Evolutionary conservation across 495 filamentous ascomycete species (phyloP).

Genomic region (Penicillium bialowiezense): DNA sequence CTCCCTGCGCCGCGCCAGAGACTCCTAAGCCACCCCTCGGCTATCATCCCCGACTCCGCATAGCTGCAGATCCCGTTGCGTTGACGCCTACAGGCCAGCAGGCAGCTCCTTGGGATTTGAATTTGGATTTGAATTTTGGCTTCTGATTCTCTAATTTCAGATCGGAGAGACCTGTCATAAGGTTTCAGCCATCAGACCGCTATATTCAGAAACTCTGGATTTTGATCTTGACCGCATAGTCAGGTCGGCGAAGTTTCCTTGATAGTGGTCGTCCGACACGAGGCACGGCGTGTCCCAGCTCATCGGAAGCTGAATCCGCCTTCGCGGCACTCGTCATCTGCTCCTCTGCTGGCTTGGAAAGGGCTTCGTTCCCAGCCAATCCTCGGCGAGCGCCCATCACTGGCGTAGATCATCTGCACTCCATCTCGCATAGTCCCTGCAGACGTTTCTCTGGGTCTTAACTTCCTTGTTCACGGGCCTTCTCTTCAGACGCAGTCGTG

Average conservation of each 20-base stretch:
- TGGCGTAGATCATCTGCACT: conserved; percentile 58
- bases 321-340: conserved; percentile 41
- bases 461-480: conserved; percentile 21
- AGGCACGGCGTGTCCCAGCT: conserved; percentile 22
- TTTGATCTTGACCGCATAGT: not conserved
- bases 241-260: conserved; percentile 10
- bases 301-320: conserved; percentile 27
- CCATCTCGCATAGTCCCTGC: conserved; percentile 49
- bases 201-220: not conserved
- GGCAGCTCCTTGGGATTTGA: conserved; percentile 7
- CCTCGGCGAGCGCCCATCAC: conserved; percentile 18
- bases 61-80: conserved; percentile 14
- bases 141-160: not conserved
- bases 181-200: not conserved
- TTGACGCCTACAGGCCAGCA: conserved; percentile 1
- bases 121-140: too few species aligned
- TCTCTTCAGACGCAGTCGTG: conserved; percentile 23
- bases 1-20: conserved; percentile 10
- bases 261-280: conserved; percentile 6
- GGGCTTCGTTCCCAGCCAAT: conserved; percentile 30
- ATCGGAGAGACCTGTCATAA: not conserved
- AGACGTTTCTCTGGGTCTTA: conserved; percentile 30
- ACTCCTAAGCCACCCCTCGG: conserved; percentile 1
- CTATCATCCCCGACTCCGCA: not conserved
- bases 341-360: conserved; percentile 25